Evolutionary conservation across 345 rosid species (phyloP).

Genomic region (Hibiscus mutabilis): DNA sequence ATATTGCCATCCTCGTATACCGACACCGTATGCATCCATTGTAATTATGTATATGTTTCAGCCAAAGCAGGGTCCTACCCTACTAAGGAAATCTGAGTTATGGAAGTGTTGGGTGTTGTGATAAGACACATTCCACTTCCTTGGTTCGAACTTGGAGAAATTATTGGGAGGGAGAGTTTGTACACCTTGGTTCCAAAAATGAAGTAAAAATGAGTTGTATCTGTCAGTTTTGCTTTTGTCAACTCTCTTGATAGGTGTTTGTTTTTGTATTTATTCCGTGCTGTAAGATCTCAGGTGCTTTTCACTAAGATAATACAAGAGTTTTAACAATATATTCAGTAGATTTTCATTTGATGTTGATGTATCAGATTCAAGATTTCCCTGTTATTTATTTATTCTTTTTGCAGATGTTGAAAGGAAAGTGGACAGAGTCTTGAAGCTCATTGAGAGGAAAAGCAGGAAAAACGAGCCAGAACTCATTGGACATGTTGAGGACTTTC

Average conservation of each 20-base stretch:
- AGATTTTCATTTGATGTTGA: neutral
- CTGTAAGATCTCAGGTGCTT: neutral
- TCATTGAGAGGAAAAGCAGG: constrained; percentile 47
- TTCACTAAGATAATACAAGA: neutral
- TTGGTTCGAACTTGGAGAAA: too few species aligned
- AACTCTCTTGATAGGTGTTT: neutral
- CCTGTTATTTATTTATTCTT: constrained; percentile 10
- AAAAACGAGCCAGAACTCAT: constrained; percentile 48
- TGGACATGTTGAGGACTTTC: constrained; percentile 64
- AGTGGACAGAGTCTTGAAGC: constrained; percentile 60
- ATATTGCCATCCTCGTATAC: neutral
- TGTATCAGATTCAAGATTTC: constrained; percentile 39
- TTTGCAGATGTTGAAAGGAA: constrained; percentile 64
- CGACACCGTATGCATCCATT: neutral
- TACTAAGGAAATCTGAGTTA: neutral
- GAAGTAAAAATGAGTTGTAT: too few species aligned
- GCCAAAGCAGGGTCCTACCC: neutral
- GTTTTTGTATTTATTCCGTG: neutral
- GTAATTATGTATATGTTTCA: neutral
- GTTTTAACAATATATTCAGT: neutral
- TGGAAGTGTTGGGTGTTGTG: too few species aligned
- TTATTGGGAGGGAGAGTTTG: too few species aligned
- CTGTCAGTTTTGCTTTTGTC: neutral
- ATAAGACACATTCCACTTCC: too few species aligned
- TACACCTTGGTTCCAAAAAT: too few species aligned